phyloP scores from a whole-genome alignment of 148 eudicot species.

The Dianthus caryophyllus region DNA sequence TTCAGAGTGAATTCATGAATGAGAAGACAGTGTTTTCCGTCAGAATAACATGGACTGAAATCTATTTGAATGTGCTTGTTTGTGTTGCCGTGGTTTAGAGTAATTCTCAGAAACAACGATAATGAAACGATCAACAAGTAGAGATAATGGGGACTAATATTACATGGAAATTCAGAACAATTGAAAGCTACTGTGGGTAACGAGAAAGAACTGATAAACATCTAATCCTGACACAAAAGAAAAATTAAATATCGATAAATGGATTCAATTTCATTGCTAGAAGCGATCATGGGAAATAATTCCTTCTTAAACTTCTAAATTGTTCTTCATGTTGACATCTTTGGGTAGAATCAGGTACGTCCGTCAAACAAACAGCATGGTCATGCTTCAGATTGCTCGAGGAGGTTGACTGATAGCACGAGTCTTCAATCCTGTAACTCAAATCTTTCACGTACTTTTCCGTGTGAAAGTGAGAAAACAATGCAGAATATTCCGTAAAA shows the following conservation, averaged over 20 bases:
- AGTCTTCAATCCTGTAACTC: constrained; percentile 4
- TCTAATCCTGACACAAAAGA: background rate
- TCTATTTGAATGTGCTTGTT: background rate
- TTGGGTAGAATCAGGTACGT: background rate
- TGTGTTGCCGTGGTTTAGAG: background rate
- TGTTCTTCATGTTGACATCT: background rate
- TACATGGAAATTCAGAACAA: too few species aligned
- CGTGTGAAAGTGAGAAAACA: constrained; percentile 8
- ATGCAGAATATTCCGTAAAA: constrained; percentile 6
- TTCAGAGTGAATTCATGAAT: constrained; percentile 10
- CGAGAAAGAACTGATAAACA: too few species aligned
- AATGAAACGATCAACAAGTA: background rate
- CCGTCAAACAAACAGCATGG: background rate
- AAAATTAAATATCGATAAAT: background rate
- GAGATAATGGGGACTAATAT: background rate
- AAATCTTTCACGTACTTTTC: background rate
- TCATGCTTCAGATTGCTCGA: constrained; percentile 3
- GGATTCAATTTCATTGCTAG: background rate
- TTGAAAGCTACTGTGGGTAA: too few species aligned
- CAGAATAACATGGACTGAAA: background rate
- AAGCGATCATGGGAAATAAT: background rate
- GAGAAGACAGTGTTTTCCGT: background rate
- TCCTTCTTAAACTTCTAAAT: background rate
- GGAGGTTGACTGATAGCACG: background rate
- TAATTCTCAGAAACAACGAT: background rate